A percentile compares a stretch with the other conserved stretches of the same genome.
Conservation (phyloP, 2,329 filamentous ascomycete species). For the Aspergillus thermomutatus region DNA sequence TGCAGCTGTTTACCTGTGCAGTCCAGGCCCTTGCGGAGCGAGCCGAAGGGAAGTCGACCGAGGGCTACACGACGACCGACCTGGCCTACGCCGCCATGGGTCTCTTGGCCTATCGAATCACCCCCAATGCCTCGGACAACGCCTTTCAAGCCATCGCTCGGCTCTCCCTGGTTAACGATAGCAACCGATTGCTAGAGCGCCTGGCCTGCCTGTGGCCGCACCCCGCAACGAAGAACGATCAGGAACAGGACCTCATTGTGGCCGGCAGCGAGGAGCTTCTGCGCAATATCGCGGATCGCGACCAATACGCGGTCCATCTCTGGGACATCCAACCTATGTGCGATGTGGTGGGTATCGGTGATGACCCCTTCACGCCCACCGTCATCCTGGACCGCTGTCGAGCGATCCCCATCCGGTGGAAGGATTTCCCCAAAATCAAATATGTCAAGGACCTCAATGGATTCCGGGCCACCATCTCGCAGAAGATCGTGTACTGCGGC, state of each 20-base stretch:
- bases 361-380: slow-evolving; percentile 21
- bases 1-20: slow-evolving; percentile 16
- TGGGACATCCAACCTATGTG: slow-evolving; percentile 33
- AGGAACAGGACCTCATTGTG: background rate
- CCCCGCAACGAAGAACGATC: background rate
- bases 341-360: slow-evolving; percentile 29
- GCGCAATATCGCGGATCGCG: slow-evolving; percentile 18
- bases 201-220: slow-evolving; percentile 19
- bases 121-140: slow-evolving; percentile 20
- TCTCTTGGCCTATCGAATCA: slow-evolving; percentile 21
- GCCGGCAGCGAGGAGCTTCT: slow-evolving; percentile 9
- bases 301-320: slow-evolving; percentile 25
- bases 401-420: slow-evolving; percentile 32
- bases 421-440: slow-evolving; percentile 24
- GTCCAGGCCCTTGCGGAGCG: slow-evolving; percentile 8
- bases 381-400: slow-evolving; percentile 29
- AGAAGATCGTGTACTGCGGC: slow-evolving; percentile 9
- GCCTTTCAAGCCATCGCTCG: slow-evolving; percentile 29
- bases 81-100: slow-evolving; percentile 14
- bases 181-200: slow-evolving; percentile 29
- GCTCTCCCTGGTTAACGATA: slow-evolving; percentile 31
- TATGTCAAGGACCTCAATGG: slow-evolving; percentile 11
- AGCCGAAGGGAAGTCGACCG: background rate
- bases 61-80: slow-evolving; percentile 5
- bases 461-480: slow-evolving; percentile 7